Base-by-base conservation (phyloP, 1,284 basidiomycete genomes). In the Cerioporus squamosus region DNA sequence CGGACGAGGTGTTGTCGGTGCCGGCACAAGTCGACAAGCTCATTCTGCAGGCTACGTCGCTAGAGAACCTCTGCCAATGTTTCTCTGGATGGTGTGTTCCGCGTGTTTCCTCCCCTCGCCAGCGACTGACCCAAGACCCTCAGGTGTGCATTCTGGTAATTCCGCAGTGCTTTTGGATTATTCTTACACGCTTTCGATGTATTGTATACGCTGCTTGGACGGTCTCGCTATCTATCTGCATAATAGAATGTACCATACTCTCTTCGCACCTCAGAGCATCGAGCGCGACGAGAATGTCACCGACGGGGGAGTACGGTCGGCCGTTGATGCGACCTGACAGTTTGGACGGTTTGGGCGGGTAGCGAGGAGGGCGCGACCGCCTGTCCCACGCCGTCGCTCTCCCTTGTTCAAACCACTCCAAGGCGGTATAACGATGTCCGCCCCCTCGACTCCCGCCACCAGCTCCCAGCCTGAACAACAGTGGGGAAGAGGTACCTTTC, bases 41-140 rank as follows among this genome's bases (percentile, higher is more conserved):
- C 52, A 97, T 98, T 63, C 81, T 87, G 60, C 94, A 97, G 73
- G 94, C 95, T 7, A 97, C 92, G 6, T 90, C 91, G 12, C 78
- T 97, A 46, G 95, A 97, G 75, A 97, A 97, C 72, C 84, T 98
- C 2, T 97, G 94, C 73, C 94, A 96, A 70, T 95, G 93, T 68
- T 98, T 97, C 78, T 94, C 95, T 62, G 95, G 95, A 73, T 97
- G 95, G 96, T 93, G 73, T 61, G 79, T 68, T 45, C 24, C 15
- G 15, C 17, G 9, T n/a, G n/a, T 29, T 4, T 12, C 12, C 33
- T 36, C 33, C 12, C 33, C 33, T 15, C 14, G 33, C 9, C 12
- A 36, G 8, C 33, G 3, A 12, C 33, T 36, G 33, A 36, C 33
- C 14, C 12, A 7, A 15, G 14, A 10, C 9, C 6, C 10, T 3